Percentiles rank a stretch among this genome's conserved stretches.
Conservation (phyloP, 805 yeast species). For the Zygoascus tannicola region DNA sequence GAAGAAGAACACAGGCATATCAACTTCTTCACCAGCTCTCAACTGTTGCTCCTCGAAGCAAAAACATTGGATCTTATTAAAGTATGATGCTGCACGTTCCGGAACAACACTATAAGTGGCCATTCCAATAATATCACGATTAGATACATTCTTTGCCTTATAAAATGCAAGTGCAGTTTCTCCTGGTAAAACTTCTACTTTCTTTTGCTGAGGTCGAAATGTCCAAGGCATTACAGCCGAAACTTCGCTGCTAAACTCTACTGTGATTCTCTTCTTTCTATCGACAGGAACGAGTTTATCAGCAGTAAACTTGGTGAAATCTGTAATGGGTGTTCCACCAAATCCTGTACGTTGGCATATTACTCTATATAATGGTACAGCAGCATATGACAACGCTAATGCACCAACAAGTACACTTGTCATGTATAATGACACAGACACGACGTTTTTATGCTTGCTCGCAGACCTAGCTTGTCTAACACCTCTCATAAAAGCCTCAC, state of each 20-base stretch:
- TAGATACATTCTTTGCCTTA: constrained; percentile 77
- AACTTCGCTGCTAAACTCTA: constrained; percentile 88
- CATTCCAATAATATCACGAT: constrained; percentile 93
- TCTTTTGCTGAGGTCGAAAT: constrained; percentile 88
- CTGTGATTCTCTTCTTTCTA: constrained; percentile 66
- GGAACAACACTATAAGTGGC: constrained; percentile 97
- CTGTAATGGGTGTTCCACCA: constrained; percentile 94
- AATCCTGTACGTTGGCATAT: constrained; percentile 92
- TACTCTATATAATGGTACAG: constrained; percentile 88
- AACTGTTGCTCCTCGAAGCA: constrained; percentile 95
- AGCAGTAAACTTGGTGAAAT: constrained; percentile 64
- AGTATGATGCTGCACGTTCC: constrained; percentile 91
- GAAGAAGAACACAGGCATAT: constrained; percentile 97
- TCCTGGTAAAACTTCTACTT: constrained; percentile 88
- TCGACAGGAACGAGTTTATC: constrained; percentile 86
- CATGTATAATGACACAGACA: constrained; percentile 13
- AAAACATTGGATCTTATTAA: constrained; percentile 95
- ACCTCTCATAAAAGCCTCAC: constrained; percentile 17
- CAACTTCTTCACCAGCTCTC: constrained; percentile 94
- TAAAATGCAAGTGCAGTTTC: constrained; percentile 96
- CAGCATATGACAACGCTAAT: constrained; percentile 72
- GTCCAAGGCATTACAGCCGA: constrained; percentile 90
- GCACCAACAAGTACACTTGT: constrained; percentile 49
- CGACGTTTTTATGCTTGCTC: constrained; percentile 6
- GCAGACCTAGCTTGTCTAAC: constrained; percentile 12